Base-by-base conservation (phyloP, 2,329 filamentous ascomycete species). In the Triangularia verruculosa region DNA sequence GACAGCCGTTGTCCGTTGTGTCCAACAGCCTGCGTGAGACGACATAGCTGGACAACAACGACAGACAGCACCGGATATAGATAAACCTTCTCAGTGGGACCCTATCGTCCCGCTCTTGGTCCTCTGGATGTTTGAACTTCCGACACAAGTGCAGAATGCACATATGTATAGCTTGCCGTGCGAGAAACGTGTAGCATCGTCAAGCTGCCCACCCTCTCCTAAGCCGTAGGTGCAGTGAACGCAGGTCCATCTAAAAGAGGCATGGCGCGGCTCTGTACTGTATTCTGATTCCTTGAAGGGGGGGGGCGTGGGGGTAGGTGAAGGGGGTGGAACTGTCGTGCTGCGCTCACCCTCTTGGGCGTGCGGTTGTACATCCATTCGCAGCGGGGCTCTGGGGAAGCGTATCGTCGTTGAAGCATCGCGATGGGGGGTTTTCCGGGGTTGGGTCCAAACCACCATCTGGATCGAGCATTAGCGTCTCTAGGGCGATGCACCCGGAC, bases 181-280 rank as follows among this genome's bases (percentile, higher is more conserved):
- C n/a, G n/a, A 47, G 39, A 17, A 47, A 47, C 11, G n/a, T 20
- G 39, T 4, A 47, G 39, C 7, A 47, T 47, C 39, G n/a, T 20
- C 32, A 39, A 55, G 11, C 27, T 25, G 56, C 61, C 32, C 25
- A 22, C 47, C 20, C 22, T 54, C 22, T 24, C 25, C 17, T 53
- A 34, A 12, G 70, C 72, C 70, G 70, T 64, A 68, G 66, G 27
- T 52, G 52, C 57, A 66, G 71, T 66, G 74, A 74, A 78, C 73
- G 77, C 77, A 79, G 77, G 77, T 78, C 76, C 77, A 64, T 74
- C 73, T 75, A 70, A 71, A 79, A 75, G 68, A 65, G 75, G 77
- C 72, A 73, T 78, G 74, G 75, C 75, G 74, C 71, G 61, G 69
- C 64, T 59, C 25, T 47, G 39, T 47, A 47, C n/a, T 47, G n/a